Evolutionary conservation across 176 grass and related monocot species (phyloP).

Genomic region (Triticum turgidum): DNA sequence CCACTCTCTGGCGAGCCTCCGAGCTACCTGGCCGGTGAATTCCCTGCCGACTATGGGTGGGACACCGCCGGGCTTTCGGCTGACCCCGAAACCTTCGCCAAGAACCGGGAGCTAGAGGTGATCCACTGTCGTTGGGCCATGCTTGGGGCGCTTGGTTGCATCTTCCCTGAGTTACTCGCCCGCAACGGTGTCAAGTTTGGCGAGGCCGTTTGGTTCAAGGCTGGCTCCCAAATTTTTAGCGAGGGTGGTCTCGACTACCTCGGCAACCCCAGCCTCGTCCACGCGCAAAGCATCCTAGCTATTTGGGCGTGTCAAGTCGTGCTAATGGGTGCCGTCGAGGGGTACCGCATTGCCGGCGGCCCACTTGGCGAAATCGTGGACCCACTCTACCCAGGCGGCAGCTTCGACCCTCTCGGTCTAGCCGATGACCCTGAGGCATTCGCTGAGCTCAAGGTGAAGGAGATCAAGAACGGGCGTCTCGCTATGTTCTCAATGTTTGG

Average conservation of each 20-base stretch:
- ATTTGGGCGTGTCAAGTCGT: neutral
- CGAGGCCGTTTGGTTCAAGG: neutral
- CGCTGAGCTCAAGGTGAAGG: neutral
- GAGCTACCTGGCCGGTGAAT: neutral
- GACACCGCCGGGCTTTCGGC: neutral
- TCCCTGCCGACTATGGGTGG: neutral
- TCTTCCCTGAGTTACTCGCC: neutral
- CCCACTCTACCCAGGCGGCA: neutral
- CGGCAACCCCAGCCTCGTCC: neutral
- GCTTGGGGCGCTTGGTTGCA: neutral
- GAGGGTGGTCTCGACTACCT: constrained; percentile 10
- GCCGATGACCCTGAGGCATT: neutral
- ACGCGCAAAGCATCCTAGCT: neutral
- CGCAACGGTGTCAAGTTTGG: neutral
- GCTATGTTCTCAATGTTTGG: constrained; percentile 5
- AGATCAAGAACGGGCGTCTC: neutral
- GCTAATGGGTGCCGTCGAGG: neutral
- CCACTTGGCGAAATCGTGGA: neutral
- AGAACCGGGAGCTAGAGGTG: constrained; percentile 2
- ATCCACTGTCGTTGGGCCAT: neutral
- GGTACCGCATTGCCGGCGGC: neutral
- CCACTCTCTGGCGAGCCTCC: neutral
- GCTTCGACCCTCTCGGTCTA: neutral
- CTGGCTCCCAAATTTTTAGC: neutral
- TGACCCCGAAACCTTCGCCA: neutral